Percentiles rank a stretch among this genome's conserved stretches.
Evolutionary conservation across 495 filamentous ascomycete genomes (phyloP).

Genomic region (Lophium mytilinum): DNA sequence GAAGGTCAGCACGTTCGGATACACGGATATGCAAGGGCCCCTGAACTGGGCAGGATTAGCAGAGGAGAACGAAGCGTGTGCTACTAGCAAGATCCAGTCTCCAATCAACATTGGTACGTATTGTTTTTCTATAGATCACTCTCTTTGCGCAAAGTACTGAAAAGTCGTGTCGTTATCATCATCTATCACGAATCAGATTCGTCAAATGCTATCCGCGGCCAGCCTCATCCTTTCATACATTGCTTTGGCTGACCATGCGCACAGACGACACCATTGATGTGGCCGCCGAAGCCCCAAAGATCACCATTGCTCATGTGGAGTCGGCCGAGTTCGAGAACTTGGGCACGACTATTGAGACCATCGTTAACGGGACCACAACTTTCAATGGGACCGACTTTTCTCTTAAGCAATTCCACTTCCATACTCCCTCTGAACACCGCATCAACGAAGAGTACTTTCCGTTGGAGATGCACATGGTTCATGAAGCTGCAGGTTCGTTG

Average conservation of each 20-base stretch:
- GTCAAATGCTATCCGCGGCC: too few relatives aligned
- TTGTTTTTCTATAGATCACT: not conserved
- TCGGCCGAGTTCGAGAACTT: constrained; percentile 50
- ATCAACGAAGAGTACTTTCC: constrained; percentile 48
- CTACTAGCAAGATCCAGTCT: constrained; percentile 50
- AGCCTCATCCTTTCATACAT: not conserved
- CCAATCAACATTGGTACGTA: constrained; percentile 51
- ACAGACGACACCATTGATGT: constrained; percentile 23
- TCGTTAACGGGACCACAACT: constrained; percentile 35
- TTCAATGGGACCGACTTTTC: constrained; percentile 41
- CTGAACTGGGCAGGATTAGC: constrained; percentile 50
- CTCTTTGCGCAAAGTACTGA: not conserved
- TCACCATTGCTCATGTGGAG: constrained; percentile 36
- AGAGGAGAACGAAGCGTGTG: constrained; percentile 41
- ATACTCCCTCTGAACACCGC: constrained; percentile 60
- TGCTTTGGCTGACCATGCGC: not conserved
- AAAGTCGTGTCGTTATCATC: not conserved
- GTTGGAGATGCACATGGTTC: constrained; percentile 61
- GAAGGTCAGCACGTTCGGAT: constrained; percentile 38
- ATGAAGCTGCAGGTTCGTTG: constrained; percentile 40
- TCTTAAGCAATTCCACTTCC: constrained; percentile 62
- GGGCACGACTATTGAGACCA: constrained; percentile 49
- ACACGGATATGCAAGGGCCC: constrained; percentile 46
- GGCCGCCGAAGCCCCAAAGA: constrained; percentile 31
- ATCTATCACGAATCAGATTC: too few relatives aligned